Percentiles rank a stretch among this genome's conserved stretches.
Conservation (phyloP, 2,329 filamentous ascomycete genomes). For the Verticillium zaregamsianum region DNA sequence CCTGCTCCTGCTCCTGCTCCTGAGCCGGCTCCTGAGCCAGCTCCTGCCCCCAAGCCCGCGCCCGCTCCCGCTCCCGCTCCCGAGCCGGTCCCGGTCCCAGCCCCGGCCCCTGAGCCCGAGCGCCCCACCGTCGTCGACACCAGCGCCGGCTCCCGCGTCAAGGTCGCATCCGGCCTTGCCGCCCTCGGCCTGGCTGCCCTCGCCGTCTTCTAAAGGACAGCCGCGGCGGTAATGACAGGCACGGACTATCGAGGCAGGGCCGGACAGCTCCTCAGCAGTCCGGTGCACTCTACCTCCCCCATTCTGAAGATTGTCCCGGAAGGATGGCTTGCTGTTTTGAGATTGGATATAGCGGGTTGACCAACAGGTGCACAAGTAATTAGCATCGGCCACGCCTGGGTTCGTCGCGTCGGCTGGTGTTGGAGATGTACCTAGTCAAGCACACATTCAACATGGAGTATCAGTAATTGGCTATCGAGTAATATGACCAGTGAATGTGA, state of each 20-base stretch:
- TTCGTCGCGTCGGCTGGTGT: neutral
- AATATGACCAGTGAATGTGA: neutral
- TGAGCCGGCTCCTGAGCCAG: neutral
- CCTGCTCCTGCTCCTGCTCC: neutral
- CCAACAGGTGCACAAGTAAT: neutral
- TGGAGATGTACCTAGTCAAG: neutral
- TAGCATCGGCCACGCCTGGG: neutral
- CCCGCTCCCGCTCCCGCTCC: constrained; percentile 1
- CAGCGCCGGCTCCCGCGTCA: constrained; percentile 6
- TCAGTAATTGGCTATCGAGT: neutral
- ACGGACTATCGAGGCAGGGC: neutral
- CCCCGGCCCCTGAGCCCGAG: constrained; percentile 2
- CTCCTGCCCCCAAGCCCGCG: neutral
- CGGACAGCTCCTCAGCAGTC: neutral
- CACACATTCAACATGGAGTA: neutral
- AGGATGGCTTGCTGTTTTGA: neutral
- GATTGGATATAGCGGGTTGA: neutral
- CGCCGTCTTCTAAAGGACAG: constrained; percentile 5
- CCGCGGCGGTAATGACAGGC: neutral
- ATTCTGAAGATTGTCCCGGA: neutral
- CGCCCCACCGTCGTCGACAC: constrained; percentile 4
- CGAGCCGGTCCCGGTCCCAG: neutral
- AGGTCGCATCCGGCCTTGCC: constrained; percentile 5
- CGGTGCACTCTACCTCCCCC: neutral
- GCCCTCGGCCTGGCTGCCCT: constrained; percentile 1